Conservation (phyloP, 768 basidiomycete species). For the Suillus luteus region DNA sequence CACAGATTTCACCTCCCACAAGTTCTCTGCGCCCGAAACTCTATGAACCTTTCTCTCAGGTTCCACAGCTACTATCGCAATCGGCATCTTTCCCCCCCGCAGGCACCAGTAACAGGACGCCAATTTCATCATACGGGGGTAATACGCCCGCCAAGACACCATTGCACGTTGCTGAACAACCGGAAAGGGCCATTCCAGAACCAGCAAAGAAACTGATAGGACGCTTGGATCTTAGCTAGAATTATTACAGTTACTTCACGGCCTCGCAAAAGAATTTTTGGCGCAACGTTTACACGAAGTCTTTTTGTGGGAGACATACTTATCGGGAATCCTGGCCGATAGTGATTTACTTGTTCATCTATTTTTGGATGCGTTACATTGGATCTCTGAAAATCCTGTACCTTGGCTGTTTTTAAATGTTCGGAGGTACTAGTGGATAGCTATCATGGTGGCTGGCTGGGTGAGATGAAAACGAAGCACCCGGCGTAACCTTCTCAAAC, state of each 20-base stretch:
- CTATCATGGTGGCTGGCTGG: neutral
- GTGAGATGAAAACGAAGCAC: conserved; percentile 2
- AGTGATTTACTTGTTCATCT: conserved; percentile 3
- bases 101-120: conserved; percentile 48
- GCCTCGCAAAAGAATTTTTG: conserved; percentile 1
- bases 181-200: conserved; percentile 13
- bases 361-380: conserved; percentile 7
- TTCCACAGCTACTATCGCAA: conserved; percentile 20
- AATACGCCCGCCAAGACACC: conserved; percentile 46
- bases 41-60: conserved; percentile 43
- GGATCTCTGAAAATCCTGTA: conserved; percentile 8
- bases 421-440: neutral
- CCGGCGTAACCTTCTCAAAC: neutral
- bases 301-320: conserved; percentile 8
- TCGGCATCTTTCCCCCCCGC: conserved; percentile 22
- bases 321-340: neutral
- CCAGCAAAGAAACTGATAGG: conserved; percentile 17
- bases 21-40: conserved; percentile 38
- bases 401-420: conserved; percentile 6
- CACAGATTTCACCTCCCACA: conserved; percentile 53
- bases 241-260: neutral
- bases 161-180: conserved; percentile 20
- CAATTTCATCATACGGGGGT: conserved; percentile 62
- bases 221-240: conserved; percentile 32
- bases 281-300: neutral